Evolutionary conservation across 1,284 basidiomycete genomes (phyloP).

Genomic region (Earliella scabrosa): DNA sequence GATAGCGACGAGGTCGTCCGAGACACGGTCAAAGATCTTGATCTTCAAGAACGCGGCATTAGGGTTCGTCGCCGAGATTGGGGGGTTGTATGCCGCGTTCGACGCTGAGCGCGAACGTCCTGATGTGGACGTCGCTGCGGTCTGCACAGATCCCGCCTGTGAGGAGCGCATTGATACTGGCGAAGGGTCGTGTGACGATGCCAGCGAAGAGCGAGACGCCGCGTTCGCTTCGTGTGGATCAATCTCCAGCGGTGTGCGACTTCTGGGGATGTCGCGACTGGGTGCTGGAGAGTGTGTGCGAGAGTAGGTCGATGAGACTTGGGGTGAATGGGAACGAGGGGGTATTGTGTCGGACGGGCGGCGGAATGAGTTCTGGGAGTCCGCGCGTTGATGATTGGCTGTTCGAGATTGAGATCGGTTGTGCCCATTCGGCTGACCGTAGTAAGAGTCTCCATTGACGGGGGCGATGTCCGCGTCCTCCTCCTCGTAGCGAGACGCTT

Average conservation of each 20-base stretch:
- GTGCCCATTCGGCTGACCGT: conserved; percentile 13
- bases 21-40: conserved; percentile 93
- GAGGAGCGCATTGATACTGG: conserved; percentile 54
- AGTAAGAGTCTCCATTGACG: conserved; percentile 25
- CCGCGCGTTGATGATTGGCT: conserved; percentile 50
- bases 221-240: conserved; percentile 31
- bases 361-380: conserved; percentile 49
- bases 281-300: conserved; percentile 49
- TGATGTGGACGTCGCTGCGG: conserved; percentile 38
- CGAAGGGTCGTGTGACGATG: conserved; percentile 42
- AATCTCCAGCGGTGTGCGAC: conserved; percentile 31
- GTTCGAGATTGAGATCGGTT: conserved; percentile 16
- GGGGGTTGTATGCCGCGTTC: conserved; percentile 59
- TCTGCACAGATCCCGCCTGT: conserved; percentile 44
- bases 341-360: conserved; percentile 29
- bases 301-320: conserved; percentile 42
- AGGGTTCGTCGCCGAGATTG: conserved; percentile 75
- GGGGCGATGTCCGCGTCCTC: conserved; percentile 20
- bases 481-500: conserved; percentile 34
- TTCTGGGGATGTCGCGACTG: conserved; percentile 21
- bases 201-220: conserved; percentile 34
- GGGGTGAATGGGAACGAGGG: conserved; percentile 39
- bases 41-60: conserved; percentile 94
- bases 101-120: conserved; percentile 61
- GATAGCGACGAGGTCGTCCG: conserved; percentile 95